Evolutionary conservation across 805 yeast genomes (phyloP), one percentile per base, ranked within the genome.

Genomic region (Kockiozyma suomiensis): DNA sequence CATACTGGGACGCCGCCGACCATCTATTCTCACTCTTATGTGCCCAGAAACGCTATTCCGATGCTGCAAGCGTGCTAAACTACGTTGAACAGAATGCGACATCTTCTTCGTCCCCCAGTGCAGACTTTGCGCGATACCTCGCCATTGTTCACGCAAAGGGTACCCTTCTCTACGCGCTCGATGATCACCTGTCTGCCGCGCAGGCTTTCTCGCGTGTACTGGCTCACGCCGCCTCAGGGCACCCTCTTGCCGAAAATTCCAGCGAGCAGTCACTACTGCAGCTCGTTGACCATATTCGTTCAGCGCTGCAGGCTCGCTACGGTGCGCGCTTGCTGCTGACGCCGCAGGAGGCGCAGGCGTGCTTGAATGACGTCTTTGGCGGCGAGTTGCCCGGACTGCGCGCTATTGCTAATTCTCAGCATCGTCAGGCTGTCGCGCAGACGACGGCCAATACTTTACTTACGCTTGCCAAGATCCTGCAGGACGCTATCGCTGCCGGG

Each of bases 401-500:
- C 4, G 25, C 17, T 8, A 54, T 62, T 8, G 30, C 42, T 15
- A 54, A 61, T 45, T 25, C 43, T 8, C 58, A 50, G 17, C 61
- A 56, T 37, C 62, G 65, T 17, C 56, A 55, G 19, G 54, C 61
- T 4, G 56, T 62, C 19, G 48, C 54, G 33, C 65, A 53, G 33
- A 62, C 66, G 8, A 56, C 61, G 1, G 61, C 71, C 40, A 72
- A 72, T 38, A 68, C 73, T 2, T 62, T 72, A n/a, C 62, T 72
- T 28, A 72, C 72, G 25, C 66, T 72, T 26, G 74, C 75, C 5
- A 72, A 72, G 40, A 64, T 72, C 12, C 49, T 72, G 7, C 75
- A 72, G 54, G 75, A 72, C 43, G 74, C 73, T 4, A 60, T 71
- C n/a, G 66, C 67, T 19, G 63, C 73, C 25, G 72, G 72, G 8